A percentile compares a stretch with the other conserved stretches of the same genome.
Conservation (phyloP, 768 basidiomycete genomes). For the Russula lepida region DNA sequence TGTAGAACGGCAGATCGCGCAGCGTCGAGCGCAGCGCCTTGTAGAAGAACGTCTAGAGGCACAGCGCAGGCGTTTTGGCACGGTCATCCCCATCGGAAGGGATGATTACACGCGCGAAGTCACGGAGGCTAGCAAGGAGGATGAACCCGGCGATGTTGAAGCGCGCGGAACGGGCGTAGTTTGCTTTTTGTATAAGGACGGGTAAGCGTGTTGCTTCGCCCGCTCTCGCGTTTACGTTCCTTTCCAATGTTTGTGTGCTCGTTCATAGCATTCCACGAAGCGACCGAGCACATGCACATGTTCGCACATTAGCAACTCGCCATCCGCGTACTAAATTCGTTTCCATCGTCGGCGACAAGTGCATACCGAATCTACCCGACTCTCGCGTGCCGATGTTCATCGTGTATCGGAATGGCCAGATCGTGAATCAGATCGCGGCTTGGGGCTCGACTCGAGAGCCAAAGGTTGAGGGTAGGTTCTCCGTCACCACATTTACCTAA, state of each 20-base stretch:
- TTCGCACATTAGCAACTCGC: slow-evolving; percentile 64
- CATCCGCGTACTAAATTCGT: slow-evolving; percentile 94
- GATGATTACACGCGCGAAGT: slow-evolving; percentile 95
- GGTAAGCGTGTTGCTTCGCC: slow-evolving; percentile 42
- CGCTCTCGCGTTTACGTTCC: background rate
- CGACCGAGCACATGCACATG: slow-evolving; percentile 62
- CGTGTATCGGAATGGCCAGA: slow-evolving; percentile 87
- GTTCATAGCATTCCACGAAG: slow-evolving; percentile 63
- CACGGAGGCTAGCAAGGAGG: slow-evolving; percentile 78
- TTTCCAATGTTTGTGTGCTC: background rate
- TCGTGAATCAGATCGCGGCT: slow-evolving; percentile 74
- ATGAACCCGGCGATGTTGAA: slow-evolving; percentile 54
- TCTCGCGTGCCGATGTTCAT: slow-evolving; percentile 85
- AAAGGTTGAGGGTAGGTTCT: slow-evolving; percentile 55
- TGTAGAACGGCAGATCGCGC: slow-evolving; percentile 60
- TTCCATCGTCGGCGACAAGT: slow-evolving; percentile 89
- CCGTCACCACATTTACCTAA: slow-evolving; percentile 3
- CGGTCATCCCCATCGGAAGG: slow-evolving; percentile 79
- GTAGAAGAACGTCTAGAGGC: slow-evolving; percentile 51
- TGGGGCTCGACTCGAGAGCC: slow-evolving; percentile 79
- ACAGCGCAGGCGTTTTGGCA: slow-evolving; percentile 66
- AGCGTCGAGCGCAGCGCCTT: slow-evolving; percentile 55
- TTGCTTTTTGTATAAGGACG: slow-evolving; percentile 92
- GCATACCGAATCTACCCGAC: slow-evolving; percentile 95
- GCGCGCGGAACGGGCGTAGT: slow-evolving; percentile 84